Base-by-base conservation (phyloP, 306 rosid genomes). In the Cucumis melo region DNA sequence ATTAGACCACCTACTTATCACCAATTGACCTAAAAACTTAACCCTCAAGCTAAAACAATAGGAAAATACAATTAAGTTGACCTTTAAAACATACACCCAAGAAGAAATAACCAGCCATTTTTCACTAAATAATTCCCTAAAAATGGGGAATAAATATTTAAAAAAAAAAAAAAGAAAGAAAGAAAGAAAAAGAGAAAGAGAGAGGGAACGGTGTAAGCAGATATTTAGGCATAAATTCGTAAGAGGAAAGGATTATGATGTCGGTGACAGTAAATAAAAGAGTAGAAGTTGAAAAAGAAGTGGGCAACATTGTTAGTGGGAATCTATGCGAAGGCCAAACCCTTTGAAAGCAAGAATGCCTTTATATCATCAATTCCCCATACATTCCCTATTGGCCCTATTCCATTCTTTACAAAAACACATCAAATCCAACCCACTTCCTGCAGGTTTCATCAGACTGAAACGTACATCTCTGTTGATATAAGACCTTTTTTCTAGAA, bases 321-420 rank as follows among this genome's bases (percentile, higher is more conserved):
- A 73, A 73, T 73, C 76, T 51, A 73, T 51, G 59, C 61, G 17
- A 72, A 24, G 44, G 57, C 75, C 76, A 71, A 71, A 71, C 27
- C 73, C 73, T 38, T 71, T 71, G 44, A 70, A 21, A 70, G 38
- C 3, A 20, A 48, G 24, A 71, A 27, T 68, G 56, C 7, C 56
- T 71, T 70, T 70, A 46, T 46, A 70, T 70, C 57, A 70, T 13
- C 75, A 46, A 70, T 44, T 42, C 55, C 20, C 34, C 53, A n/a
- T 42, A 54, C 29, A 70, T 70, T 41, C 38, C 36, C 36, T 32
- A 32, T 32, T 3, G 4, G 36, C 36, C 36, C 36, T 23, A 70
- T 70, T 70, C 75, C 58, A 23, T 70, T 70, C 27, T 70, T 64
- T 39, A 5, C 51, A 24, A 55, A 7, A 34, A 15, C 76, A 48